These are phyloP conservation scores for Acmispon strigosus DNA, from an alignment of 306 rosid species.

Conservation along the genomic window DNA sequence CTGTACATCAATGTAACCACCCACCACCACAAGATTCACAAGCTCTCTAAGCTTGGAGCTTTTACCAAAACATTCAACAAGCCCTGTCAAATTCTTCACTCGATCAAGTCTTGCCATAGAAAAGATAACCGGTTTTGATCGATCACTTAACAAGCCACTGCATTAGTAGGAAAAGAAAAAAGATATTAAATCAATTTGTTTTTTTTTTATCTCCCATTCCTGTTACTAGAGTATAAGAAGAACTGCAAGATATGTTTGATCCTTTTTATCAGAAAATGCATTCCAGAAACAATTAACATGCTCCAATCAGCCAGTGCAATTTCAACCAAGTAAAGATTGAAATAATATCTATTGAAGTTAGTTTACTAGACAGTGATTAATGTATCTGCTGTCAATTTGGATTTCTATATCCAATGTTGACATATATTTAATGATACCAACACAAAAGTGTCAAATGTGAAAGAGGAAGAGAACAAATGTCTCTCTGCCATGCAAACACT, in stretches of 20 bases:
- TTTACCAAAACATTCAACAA: conserved; percentile 67
- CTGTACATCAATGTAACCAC: conserved; percentile 52
- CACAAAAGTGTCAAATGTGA: not conserved
- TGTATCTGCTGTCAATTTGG: not conserved
- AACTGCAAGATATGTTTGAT: no score
- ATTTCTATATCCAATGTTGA: not conserved
- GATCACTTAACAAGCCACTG: conserved; percentile 54
- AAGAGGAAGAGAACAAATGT: not conserved
- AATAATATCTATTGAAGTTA: no score
- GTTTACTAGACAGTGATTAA: not conserved
- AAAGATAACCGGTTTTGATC: conserved; percentile 60
- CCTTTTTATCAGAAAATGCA: not conserved
- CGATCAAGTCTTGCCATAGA: conserved; percentile 61
- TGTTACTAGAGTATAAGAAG: not conserved
- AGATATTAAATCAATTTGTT: not conserved
- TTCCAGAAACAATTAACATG: not conserved
- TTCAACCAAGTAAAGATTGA: no score
- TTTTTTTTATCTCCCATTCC: not conserved
- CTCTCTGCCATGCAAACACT: not conserved
- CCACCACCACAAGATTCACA: conserved; percentile 56
- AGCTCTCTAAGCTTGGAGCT: conserved; percentile 53
- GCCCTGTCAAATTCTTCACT: conserved; percentile 60
- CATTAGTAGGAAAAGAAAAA: not conserved
- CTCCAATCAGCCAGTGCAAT: no score
- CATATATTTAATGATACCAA: not conserved